Percentiles rank a stretch among this genome's conserved stretches.
These are phyloP conservation scores for Candida mesenterica DNA, from an alignment of 1,139 yeast genomes.

Conservation along the genomic window DNA sequence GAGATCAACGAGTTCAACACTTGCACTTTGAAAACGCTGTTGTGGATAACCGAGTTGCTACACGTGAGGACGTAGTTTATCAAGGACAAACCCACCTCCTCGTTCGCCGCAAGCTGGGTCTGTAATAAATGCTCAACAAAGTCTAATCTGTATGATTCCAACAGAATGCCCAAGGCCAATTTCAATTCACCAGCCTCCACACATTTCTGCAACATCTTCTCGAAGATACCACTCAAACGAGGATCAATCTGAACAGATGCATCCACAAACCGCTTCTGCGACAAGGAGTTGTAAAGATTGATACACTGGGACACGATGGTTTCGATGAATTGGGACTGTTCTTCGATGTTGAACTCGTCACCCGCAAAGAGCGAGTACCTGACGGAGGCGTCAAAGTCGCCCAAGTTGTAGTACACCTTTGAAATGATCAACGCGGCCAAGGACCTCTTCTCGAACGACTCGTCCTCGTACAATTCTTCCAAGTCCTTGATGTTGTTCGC, in stretches of 20 bases:
- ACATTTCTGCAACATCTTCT: conserved; percentile 83
- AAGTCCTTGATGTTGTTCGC: conserved; percentile 85
- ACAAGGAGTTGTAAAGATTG: conserved; percentile 68
- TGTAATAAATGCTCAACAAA: conserved; percentile 64
- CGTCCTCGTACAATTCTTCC: conserved; percentile 90
- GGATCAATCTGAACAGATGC: conserved; percentile 48
- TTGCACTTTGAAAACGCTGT: conserved; percentile 61
- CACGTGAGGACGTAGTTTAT: conserved; percentile 78
- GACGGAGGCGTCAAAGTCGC: conserved; percentile 90
- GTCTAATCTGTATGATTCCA: conserved; percentile 87
- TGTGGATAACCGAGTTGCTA: conserved; percentile 57
- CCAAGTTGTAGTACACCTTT: conserved; percentile 91
- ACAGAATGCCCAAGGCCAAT: conserved; percentile 85
- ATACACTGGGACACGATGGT: conserved; percentile 93
- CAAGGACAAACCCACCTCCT: conserved; percentile 52
- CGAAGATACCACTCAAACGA: conserved; percentile 69
- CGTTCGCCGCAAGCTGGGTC: conserved; percentile 35
- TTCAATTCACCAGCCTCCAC: conserved; percentile 66
- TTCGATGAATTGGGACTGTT: conserved; percentile 81
- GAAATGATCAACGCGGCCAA: conserved; percentile 93
- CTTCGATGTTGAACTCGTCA: conserved; percentile 70
- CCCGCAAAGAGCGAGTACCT: conserved; percentile 87
- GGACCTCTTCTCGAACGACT: conserved; percentile 66
- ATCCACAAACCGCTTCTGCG: conserved; percentile 55
- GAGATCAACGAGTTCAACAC: conserved; percentile 64